Evolutionary conservation across 805 yeast genomes (phyloP), one percentile per base, ranked within the genome.

Genomic region (Metschnikowia kunwiensis): DNA sequence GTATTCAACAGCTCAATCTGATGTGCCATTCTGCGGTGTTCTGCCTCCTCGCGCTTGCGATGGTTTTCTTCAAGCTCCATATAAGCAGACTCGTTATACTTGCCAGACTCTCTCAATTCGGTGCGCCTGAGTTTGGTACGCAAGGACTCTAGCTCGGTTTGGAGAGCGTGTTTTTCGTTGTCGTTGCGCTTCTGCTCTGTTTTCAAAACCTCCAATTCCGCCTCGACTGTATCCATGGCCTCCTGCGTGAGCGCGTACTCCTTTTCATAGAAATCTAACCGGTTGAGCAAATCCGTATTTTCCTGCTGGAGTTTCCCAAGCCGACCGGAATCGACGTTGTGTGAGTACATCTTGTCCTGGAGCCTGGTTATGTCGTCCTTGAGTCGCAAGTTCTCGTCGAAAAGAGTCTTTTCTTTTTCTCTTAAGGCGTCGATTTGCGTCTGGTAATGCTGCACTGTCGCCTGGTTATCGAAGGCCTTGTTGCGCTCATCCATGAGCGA

Each of bases 1-100:
- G 51, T 47, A 22, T 60, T 62, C 36, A 72, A 50, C 5, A 55
- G 50, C 10, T 60, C 62, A 8, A 72, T 54, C 37, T 71, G 61
- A 38, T 33, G 40, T 49, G 47, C 28, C 38, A 44, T 22, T 12
- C 50, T 41, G 17, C 21, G 33, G 24, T 32, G 48, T 37, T 67
- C 70, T 5, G 53, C 46, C 24, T 54, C 53, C 21, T 48, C 42
- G 16, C 47, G 50, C 38, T 45, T 42, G 24, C 50, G 39, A 31
- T 44, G 52, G 15, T 49, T 41, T 13, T 48, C 50, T 21, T 54
- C 59, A 23, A 55, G 46, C 42, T 46, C 61, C 29, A 44, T 36
- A 18, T 57, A 44, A 1, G 51, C 38, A 38, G 49, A 16, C 34
- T 47, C 51, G 32, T 47, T 47, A 32, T 36, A 42, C 28, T 46